Conservation (phyloP, 2,329 filamentous ascomycete species). For the Cercospora sp. region DNA sequence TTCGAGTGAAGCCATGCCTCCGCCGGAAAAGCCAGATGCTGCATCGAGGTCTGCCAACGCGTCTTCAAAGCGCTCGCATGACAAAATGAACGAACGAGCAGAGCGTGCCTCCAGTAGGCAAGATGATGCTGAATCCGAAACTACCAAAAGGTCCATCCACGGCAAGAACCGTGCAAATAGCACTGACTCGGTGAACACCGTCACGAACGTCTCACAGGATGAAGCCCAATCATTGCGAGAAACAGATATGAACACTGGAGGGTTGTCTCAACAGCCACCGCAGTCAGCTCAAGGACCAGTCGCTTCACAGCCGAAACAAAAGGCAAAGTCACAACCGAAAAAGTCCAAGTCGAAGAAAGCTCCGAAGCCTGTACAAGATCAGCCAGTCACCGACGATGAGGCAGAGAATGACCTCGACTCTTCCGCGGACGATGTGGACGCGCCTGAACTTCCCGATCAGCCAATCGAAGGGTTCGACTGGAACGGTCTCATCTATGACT, state of each 20-base stretch:
- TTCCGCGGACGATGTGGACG: constrained; percentile 22
- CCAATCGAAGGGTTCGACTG: constrained; percentile 66
- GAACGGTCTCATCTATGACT: constrained; percentile 71
- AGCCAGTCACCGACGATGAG: neutral
- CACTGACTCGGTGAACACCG: constrained; percentile 10
- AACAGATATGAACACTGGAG: neutral
- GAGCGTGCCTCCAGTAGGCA: constrained; percentile 8
- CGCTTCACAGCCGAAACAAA: neutral
- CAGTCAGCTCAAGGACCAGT: constrained; percentile 12
- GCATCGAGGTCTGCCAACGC: neutral
- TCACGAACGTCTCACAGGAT: constrained; percentile 11
- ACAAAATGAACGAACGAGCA: constrained; percentile 10
- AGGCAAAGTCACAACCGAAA: neutral
- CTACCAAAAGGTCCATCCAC: neutral
- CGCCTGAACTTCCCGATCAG: constrained; percentile 26
- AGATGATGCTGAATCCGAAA: neutral
- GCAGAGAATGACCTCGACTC: neutral
- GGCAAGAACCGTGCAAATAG: constrained; percentile 5
- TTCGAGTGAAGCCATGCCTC: constrained; percentile 5
- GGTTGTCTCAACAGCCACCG: constrained; percentile 11
- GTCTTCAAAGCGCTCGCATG: constrained; percentile 22
- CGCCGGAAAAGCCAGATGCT: constrained; percentile 7
- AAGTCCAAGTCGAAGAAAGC: neutral
- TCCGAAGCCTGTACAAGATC: neutral
- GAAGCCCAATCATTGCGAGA: neutral